Conservation (phyloP, 768 basidiomycete genomes). For the Nidularia sp. region DNA sequence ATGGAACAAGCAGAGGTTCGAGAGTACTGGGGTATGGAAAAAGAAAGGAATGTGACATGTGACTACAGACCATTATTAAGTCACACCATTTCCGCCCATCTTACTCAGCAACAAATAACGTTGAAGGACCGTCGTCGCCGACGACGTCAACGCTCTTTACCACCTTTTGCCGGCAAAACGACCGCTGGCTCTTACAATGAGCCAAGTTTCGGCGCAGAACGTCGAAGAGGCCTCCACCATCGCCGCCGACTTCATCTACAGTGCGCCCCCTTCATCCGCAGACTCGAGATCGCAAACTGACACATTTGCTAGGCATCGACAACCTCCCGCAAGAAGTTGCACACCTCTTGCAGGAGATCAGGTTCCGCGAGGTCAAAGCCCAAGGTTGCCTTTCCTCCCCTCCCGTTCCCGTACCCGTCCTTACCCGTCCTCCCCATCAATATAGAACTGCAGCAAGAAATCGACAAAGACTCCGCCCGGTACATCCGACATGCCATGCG, state of each 20-base stretch:
- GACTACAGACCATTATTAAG: too few relatives aligned
- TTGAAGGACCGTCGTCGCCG: too few relatives aligned
- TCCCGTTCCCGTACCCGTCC: background rate
- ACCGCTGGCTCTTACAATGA: too few relatives aligned
- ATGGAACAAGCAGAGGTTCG: too few relatives aligned
- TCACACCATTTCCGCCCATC: too few relatives aligned
- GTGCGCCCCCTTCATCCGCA: conserved; percentile 20
- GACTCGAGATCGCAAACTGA: background rate
- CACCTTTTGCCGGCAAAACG: too few relatives aligned
- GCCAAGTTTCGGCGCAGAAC: conserved; percentile 12
- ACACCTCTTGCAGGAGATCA: conserved; percentile 50
- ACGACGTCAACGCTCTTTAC: too few relatives aligned
- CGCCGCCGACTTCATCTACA: conserved; percentile 54
- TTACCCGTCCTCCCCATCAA: background rate
- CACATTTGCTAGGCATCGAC: conserved; percentile 36
- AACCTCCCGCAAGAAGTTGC: conserved; percentile 51
- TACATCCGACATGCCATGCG: conserved; percentile 47
- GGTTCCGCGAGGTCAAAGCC: conserved; percentile 35
- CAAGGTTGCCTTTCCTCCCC: conserved; percentile 27
- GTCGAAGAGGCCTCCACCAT: conserved; percentile 51
- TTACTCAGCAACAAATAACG: too few relatives aligned
- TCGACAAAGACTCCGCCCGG: conserved; percentile 41
- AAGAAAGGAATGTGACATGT: too few relatives aligned
- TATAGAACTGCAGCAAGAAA: conserved; percentile 45
- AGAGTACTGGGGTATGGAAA: too few relatives aligned